These are phyloP conservation scores for Bipolaris zeicola DNA, from an alignment of 2,329 filamentous ascomycete species.

Conservation along the genomic window DNA sequence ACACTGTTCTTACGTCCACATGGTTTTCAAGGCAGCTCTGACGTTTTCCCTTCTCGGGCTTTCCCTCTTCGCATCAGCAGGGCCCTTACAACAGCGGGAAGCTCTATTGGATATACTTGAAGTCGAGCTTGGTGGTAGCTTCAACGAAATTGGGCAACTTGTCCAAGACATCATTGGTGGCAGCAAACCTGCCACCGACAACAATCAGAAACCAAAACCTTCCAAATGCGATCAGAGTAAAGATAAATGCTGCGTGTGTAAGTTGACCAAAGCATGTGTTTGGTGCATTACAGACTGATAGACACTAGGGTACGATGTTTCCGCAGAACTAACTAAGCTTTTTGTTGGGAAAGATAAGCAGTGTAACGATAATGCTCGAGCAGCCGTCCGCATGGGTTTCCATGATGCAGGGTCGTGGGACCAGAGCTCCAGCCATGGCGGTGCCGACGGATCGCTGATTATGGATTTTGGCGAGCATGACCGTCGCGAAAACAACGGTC, in stretches of 20 bases:
- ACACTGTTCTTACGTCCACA: not conserved
- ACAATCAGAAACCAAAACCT: conserved; percentile 30
- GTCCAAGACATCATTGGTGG: conserved; percentile 40
- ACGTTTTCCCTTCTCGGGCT: conserved; percentile 7
- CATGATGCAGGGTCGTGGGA: conserved; percentile 46
- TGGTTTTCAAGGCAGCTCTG: conserved; percentile 5
- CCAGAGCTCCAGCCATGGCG: conserved; percentile 44
- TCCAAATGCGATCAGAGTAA: conserved; percentile 20
- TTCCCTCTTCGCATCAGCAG: conserved; percentile 19
- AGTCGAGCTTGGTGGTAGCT: conserved; percentile 27
- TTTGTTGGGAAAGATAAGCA: conserved; percentile 33
- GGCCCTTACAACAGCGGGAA: conserved; percentile 30
- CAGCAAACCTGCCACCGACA: conserved; percentile 32
- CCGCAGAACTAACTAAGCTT: conserved; percentile 32
- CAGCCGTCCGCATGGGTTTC: conserved; percentile 44
- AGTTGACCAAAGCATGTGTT: conserved; percentile 7
- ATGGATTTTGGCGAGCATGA: conserved; percentile 46
- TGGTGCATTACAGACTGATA: conserved; percentile 11
- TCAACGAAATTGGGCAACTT: conserved; percentile 23
- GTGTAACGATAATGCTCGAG: conserved; percentile 45
- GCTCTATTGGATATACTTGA: conserved; percentile 27
- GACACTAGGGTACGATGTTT: conserved; percentile 37
- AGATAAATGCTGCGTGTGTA: conserved; percentile 43
- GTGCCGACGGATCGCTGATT: conserved; percentile 51
- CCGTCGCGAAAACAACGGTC: conserved; percentile 52